Evolutionary conservation across 192 early-diverging fungal species (phyloP).

Genomic region (Backusella parvicylindrica): DNA sequence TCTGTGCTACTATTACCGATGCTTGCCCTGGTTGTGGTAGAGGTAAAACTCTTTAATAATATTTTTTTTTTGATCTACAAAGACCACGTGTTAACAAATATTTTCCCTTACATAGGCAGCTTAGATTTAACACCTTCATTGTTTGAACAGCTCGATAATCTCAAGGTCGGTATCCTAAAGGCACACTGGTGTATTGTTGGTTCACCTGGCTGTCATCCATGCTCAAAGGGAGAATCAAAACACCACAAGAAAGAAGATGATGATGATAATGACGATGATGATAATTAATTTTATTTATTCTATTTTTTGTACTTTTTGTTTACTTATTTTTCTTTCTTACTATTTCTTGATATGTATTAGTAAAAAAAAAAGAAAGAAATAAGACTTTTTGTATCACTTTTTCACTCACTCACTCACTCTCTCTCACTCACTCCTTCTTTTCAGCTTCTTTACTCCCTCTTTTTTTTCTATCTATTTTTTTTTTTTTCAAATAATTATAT

Average conservation of each 20-base stretch:
- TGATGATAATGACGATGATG: background rate
- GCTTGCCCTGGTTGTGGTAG: slow-evolving; percentile 43
- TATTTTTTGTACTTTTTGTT: background rate
- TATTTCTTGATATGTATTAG: background rate
- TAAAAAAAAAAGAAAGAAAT: slow-evolving; percentile 1
- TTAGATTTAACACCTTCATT: slow-evolving; percentile 18
- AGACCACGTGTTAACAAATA: background rate
- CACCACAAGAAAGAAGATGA: background rate
- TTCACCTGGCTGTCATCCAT: background rate
- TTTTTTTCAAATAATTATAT: background rate
- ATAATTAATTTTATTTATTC: background rate
- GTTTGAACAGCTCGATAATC: background rate
- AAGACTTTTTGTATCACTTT: slow-evolving; percentile 8
- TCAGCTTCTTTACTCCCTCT: background rate
- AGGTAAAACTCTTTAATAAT: slow-evolving; percentile 1
- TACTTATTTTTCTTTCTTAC: background rate
- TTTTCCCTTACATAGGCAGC: slow-evolving; percentile 1
- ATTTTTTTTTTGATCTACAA: background rate
- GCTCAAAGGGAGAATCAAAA: background rate
- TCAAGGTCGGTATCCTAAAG: background rate
- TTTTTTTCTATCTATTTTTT: background rate
- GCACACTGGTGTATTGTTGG: slow-evolving; percentile 18
- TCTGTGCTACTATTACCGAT: slow-evolving; percentile 39
- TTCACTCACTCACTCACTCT: background rate
- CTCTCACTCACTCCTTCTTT: background rate